phyloP scores from a whole-genome alignment of 176 grass and related monocot genomes.

The Musa troglodytarum region DNA sequence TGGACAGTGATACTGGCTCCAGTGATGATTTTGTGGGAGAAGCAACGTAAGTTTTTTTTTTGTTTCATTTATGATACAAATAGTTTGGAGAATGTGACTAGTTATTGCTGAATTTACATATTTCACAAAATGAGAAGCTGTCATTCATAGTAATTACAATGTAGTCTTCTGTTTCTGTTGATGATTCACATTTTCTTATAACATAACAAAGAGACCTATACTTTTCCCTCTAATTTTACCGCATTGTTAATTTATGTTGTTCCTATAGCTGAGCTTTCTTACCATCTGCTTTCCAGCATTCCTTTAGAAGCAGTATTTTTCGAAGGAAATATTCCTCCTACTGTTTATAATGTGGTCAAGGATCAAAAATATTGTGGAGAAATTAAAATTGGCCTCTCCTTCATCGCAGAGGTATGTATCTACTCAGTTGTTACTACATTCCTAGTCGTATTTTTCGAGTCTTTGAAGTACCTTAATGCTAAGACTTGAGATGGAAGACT shows the following conservation, averaged over 20 bases:
- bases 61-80: not conserved
- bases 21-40: conserved; percentile 72
- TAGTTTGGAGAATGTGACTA: not conserved
- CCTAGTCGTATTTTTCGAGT: not conserved
- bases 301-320: conserved; percentile 54
- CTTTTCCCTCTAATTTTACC: too few species aligned
- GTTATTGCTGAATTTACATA: not conserved
- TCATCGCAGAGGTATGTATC: conserved; percentile 46
- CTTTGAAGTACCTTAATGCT: not conserved
- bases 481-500: not conserved
- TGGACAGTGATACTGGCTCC: conserved; percentile 67
- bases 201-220: too few species aligned
- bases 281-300: conserved; percentile 31
- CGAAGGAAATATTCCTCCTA: conserved; percentile 53
- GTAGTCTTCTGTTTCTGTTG: too few species aligned
- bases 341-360: conserved; percentile 73
- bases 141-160: not conserved
- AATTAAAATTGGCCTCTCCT: conserved; percentile 75
- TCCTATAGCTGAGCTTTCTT: too few species aligned
- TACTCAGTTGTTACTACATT: not conserved
- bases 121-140: not conserved
- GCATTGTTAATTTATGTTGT: too few species aligned
- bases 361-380: conserved; percentile 66
- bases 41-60: conserved; percentile 49
- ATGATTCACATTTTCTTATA: too few species aligned